Conservation (phyloP, 805 yeast genomes). For the Naumovozyma baii region DNA sequence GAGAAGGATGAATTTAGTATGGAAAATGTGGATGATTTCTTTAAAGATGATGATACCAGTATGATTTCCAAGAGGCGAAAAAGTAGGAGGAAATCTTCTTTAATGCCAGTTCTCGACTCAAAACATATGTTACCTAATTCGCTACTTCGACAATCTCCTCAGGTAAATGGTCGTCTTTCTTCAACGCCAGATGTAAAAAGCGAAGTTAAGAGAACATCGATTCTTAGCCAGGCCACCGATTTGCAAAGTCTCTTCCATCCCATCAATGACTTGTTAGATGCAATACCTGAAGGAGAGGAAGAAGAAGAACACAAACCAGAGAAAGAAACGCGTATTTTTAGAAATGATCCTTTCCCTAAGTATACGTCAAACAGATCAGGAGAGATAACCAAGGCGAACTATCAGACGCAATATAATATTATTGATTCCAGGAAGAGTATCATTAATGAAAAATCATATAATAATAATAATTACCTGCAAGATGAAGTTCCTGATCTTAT, state of each 20-base stretch:
- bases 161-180: constrained; percentile 1
- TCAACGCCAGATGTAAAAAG: background rate
- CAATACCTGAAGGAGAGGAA: constrained; percentile 3
- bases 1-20: constrained; percentile 14
- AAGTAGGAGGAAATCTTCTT: constrained; percentile 18
- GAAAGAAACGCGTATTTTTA: too few relatives aligned
- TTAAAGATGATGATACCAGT: constrained; percentile 39
- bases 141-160: constrained; percentile 4
- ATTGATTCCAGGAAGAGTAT: background rate
- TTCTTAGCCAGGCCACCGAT: background rate
- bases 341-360: too few relatives aligned
- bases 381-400: background rate
- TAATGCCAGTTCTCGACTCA: constrained; percentile 5
- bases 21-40: constrained; percentile 49
- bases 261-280: background rate
- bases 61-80: constrained; percentile 8
- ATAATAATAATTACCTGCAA: constrained; percentile 6
- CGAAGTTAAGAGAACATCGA: background rate
- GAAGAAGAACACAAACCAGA: constrained; percentile 5
- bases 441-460: background rate
- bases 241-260: background rate
- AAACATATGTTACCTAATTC: background rate
- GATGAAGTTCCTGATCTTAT: constrained; percentile 57
- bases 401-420: background rate
- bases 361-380: too few relatives aligned